Evolutionary conservation across 2,329 filamentous ascomycete genomes (phyloP), one percentile per base, ranked within the genome.

Genomic region (Emergomyces orientalis): DNA sequence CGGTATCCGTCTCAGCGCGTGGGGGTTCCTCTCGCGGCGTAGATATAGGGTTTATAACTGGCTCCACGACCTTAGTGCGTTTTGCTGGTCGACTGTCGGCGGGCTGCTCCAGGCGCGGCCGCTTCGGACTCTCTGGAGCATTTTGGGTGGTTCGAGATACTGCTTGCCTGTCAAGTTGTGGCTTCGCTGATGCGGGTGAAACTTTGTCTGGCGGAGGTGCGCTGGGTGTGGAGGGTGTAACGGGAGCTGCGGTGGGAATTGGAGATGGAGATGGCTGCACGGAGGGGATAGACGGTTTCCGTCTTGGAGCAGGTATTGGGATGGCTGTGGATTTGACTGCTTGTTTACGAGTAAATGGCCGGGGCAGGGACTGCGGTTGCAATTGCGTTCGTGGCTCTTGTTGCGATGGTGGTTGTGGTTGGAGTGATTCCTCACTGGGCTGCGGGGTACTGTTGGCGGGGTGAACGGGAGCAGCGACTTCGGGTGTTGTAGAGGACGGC

Each of bases 281-380:
- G 34, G 52, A 34, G 8, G 61, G 55, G 7, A 71, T 51, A 25
- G 72, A 70, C 14, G 67, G 62, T 56, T 70, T 73, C 37, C 67
- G 69, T 52, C 72, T 70, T 1, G 72, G 69, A 3, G 34, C 64
- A 59, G 72, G 70, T 25, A 73, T 70, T 9, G 73, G 66, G 63
- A 71, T 69, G 8, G 70, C 57, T 19, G 68, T 68, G 39, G 62
- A 59, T 59, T 59, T 59, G 56, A n/a, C 7, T 30, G 27, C 6
- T 7, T 22, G 39, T 47, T 32, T 30, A 59, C 22, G 39, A 27
- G 17, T 62, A 45, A 59, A 57, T 52, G 62, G 11, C 3, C 45
- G 41, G 41, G 62, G 51, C 5, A 47, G 43, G n/a, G 63, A 61
- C 17, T 58, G n/a, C 30, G 60, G 49, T 22, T 58, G 39, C 39